Conservation (phyloP, 768 basidiomycete genomes). For the Cubamyces lactineus region DNA sequence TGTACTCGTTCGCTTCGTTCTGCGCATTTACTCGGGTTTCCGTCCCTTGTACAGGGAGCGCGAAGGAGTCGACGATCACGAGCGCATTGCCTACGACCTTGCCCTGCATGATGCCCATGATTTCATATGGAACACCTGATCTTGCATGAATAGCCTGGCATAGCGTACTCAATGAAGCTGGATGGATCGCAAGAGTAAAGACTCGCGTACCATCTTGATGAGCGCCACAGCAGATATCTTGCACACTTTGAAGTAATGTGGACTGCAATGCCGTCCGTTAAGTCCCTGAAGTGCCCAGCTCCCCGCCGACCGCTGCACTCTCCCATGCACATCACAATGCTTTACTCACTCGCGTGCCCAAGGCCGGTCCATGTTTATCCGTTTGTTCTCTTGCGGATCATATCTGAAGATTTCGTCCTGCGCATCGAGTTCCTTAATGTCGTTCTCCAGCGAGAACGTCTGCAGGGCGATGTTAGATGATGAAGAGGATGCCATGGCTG, state of each 20-base stretch:
- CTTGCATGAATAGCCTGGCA: constrained; percentile 94
- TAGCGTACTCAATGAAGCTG: background rate
- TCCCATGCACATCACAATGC: background rate
- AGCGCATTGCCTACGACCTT: constrained; percentile 81
- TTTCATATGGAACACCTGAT: constrained; percentile 96
- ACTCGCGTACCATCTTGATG: constrained; percentile 80
- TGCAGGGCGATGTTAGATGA: constrained; percentile 63
- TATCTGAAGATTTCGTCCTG: constrained; percentile 83
- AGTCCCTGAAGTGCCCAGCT: background rate
- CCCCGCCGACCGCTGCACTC: background rate
- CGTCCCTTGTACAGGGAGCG: constrained; percentile 95
- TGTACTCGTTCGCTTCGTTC: constrained; percentile 96
- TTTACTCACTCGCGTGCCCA: constrained; percentile 84
- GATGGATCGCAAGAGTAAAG: background rate
- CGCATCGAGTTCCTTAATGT: constrained; percentile 68
- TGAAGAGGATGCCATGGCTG: constrained; percentile 33
- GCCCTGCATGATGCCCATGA: constrained; percentile 99
- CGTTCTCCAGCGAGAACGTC: constrained; percentile 73
- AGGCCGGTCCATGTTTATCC: constrained; percentile 68
- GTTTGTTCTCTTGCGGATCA: constrained; percentile 67
- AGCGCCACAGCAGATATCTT: constrained; percentile 95
- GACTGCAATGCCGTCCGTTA: constrained; percentile 44
- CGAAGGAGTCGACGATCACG: constrained; percentile 95
- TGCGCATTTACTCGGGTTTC: constrained; percentile 98
- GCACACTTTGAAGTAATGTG: constrained; percentile 83